phyloP scores from a whole-genome alignment of 768 basidiomycete genomes.

The Panus rudis region DNA sequence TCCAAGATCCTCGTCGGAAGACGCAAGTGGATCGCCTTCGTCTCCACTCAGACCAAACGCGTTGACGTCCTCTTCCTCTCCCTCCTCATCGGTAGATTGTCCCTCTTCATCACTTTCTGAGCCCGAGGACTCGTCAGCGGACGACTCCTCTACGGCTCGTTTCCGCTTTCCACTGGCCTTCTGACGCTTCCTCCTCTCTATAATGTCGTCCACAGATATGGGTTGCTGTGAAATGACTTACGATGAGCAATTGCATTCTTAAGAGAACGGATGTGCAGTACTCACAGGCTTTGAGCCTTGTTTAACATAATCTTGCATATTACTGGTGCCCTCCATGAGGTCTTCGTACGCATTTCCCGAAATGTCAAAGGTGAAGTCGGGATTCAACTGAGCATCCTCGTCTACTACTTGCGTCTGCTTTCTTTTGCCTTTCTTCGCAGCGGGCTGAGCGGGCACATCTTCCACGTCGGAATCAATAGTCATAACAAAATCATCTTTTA shows the following conservation, averaged over 20 bases:
- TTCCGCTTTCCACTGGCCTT: slow-evolving; percentile 54
- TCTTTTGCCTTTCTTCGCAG: slow-evolving; percentile 8
- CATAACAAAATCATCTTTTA: slow-evolving; percentile 70
- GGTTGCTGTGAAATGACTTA: slow-evolving; percentile 41
- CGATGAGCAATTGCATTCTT: background rate
- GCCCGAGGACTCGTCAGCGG: slow-evolving; percentile 18
- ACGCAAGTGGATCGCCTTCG: slow-evolving; percentile 33
- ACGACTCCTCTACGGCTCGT: slow-evolving; percentile 28
- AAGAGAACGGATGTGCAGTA: slow-evolving; percentile 14
- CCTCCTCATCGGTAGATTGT: slow-evolving; percentile 19
- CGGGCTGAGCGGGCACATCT: slow-evolving; percentile 26
- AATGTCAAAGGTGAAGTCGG: slow-evolving; percentile 78
- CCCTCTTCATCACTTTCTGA: slow-evolving; percentile 34
- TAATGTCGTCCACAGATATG: slow-evolving; percentile 91
- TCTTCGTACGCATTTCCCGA: slow-evolving; percentile 64
- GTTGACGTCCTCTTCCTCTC: slow-evolving; percentile 29
- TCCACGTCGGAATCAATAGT: slow-evolving; percentile 81
- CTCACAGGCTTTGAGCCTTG: slow-evolving; percentile 56
- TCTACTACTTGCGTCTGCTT: slow-evolving; percentile 20
- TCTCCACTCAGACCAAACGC: slow-evolving; percentile 29
- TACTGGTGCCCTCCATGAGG: slow-evolving; percentile 34
- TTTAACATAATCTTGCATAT: slow-evolving; percentile 52
- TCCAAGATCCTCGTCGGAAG: slow-evolving; percentile 23
- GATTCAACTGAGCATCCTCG: slow-evolving; percentile 64
- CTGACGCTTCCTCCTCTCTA: slow-evolving; percentile 56